phyloP scores from a whole-genome alignment of 2,329 filamentous ascomycete genomes.

The Trichoderma sp. region DNA sequence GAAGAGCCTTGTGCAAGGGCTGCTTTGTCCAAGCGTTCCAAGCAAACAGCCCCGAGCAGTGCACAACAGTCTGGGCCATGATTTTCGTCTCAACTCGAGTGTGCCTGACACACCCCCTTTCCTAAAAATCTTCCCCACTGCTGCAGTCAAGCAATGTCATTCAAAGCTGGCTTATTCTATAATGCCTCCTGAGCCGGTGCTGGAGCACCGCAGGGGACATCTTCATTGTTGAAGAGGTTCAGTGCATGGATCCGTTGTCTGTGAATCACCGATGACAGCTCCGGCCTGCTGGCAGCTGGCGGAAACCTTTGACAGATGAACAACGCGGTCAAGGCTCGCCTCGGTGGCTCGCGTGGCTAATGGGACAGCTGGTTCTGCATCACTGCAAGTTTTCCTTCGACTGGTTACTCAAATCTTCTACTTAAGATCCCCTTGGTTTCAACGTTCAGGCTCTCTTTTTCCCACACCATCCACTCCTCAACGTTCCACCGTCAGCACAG shows the following conservation, averaged over 20 bases:
- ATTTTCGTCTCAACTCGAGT: too few relatives aligned
- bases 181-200: not conserved
- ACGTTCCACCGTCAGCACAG: not conserved
- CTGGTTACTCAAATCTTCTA: slow-evolving; percentile 12
- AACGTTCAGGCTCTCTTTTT: slow-evolving; percentile 15
- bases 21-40: not conserved
- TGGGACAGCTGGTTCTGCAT: slow-evolving; percentile 19
- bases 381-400: slow-evolving; percentile 18
- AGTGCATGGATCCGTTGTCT: not conserved
- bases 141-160: not conserved
- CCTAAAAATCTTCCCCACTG: not conserved
- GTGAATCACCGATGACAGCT: slow-evolving; percentile 22
- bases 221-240: not conserved
- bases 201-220: not conserved
- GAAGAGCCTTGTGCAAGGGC: not conserved
- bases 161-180: not conserved
- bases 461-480: not conserved
- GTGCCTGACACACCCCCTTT: not conserved
- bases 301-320: slow-evolving; percentile 7
- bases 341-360: slow-evolving; percentile 14
- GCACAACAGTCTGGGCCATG: not conserved
- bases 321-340: slow-evolving; percentile 6
- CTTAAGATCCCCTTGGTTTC: slow-evolving; percentile 19
- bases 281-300: slow-evolving; percentile 1
- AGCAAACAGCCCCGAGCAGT: not conserved